Base-by-base conservation (phyloP, 495 filamentous ascomycete species). In the Penicillium ochrochloron region DNA sequence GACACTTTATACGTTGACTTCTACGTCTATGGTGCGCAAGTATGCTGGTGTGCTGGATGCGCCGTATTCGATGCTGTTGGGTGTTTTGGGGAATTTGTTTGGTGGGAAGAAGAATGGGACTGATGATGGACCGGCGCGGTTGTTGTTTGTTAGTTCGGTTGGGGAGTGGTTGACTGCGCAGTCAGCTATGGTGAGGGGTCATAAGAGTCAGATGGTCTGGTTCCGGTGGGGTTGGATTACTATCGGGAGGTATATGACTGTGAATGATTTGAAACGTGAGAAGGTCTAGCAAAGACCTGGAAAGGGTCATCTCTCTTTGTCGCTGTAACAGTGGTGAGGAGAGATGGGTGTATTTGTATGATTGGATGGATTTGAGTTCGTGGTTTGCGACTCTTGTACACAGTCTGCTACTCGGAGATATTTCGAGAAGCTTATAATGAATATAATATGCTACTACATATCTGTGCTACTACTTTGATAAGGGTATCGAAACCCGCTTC, bases 171-270 rank as follows among this genome's bases (percentile, higher is more conserved):
- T 89, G 72, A 85, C 78, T 29, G 95, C 91, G 50, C 89, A 92
- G 80, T 81, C 77, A 50, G 95, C 95, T 19, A 99, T 99, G 95
- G 90, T 89, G 0, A 80, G 83, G 53, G 93, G 88, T 11, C 95
- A 99, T 78, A 80, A 86, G 81, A 97, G 94, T 76, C 95, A 99
- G 84, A 99, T 99, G 95, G 84, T 90, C 41, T 99, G 95, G 95
- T 99, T 98, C 72, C 85, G 95, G 11, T 98, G 92, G 88, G 93
- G 93, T 0, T 99, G 95, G 95, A 96, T 99, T 70, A 82, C 84
- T 6, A 67, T 97, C 60, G 93, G 92, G 62, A 81, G 95, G 62
- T 99, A 98, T 79, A 98, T 99, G 95, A 85, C 91, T 64, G 85
- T 99, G 3, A 99, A 99, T 79, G 94, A 97, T 76, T 71, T 97